Conservation (phyloP, 2,329 filamentous ascomycete genomes). For the Pyrenophora seminiperda region DNA sequence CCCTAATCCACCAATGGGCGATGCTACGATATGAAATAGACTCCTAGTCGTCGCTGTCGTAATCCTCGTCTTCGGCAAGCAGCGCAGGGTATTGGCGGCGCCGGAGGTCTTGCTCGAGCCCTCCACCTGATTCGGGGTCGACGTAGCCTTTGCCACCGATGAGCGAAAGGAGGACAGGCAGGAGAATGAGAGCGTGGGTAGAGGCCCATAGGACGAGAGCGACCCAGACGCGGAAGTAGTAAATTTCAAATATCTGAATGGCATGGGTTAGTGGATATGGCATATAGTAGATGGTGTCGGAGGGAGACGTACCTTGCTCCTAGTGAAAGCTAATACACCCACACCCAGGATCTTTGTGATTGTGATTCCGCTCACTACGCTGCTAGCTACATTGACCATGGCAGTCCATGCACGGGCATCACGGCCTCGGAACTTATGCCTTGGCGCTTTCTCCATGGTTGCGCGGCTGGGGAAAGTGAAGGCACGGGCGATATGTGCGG, state of each 20-base stretch:
- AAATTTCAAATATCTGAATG: slow-evolving; percentile 87
- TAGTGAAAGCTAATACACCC: slow-evolving; percentile 87
- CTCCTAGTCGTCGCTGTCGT: slow-evolving; percentile 57
- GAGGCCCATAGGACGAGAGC: slow-evolving; percentile 89
- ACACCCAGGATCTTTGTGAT: slow-evolving; percentile 94
- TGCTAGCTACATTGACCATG: slow-evolving; percentile 90
- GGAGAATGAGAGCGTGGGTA: slow-evolving; percentile 84
- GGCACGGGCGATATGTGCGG: slow-evolving; percentile 91
- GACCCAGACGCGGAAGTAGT: slow-evolving; percentile 97
- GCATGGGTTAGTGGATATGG: not conserved
- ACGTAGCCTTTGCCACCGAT: slow-evolving; percentile 83
- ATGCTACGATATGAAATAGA: slow-evolving; percentile 3
- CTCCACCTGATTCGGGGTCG: slow-evolving; percentile 84
- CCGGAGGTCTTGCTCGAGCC: slow-evolving; percentile 86
- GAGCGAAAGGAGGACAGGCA: slow-evolving; percentile 86
- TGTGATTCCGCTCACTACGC: slow-evolving; percentile 94
- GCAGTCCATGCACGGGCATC: slow-evolving; percentile 91
- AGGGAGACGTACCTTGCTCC: slow-evolving; percentile 67
- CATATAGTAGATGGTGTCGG: no score
- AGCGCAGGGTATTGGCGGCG: slow-evolving; percentile 78
- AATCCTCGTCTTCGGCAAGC: slow-evolving; percentile 71
- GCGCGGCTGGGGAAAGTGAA: slow-evolving; percentile 90
- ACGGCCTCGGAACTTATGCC: slow-evolving; percentile 75
- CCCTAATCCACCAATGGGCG: not conserved
- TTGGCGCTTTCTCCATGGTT: slow-evolving; percentile 76